Conservation (phyloP, 352 stramenopile genomes). For the Phytopythium aichiense region DNA sequence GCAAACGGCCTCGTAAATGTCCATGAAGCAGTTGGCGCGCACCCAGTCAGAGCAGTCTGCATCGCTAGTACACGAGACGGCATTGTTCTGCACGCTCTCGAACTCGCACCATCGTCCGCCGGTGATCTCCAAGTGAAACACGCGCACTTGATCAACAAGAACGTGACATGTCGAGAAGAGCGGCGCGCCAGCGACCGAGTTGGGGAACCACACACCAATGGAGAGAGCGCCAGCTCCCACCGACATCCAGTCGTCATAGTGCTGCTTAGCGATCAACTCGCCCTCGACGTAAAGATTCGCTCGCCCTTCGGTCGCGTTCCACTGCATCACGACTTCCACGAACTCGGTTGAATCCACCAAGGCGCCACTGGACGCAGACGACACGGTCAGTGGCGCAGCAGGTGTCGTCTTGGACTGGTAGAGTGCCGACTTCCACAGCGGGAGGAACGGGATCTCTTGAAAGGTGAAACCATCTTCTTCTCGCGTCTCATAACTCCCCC, state of each 20-base stretch:
- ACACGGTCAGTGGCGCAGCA: conserved; percentile 22
- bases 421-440: conserved; percentile 56
- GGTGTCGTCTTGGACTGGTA: conserved; percentile 47
- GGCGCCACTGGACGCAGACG: conserved; percentile 10
- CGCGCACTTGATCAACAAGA: conserved; percentile 40
- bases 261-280: conserved; percentile 40
- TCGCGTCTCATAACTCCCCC: conserved; percentile 33
- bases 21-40: conserved; percentile 51
- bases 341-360: conserved; percentile 16
- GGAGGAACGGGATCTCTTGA: conserved; percentile 37
- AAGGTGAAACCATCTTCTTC: conserved; percentile 4
- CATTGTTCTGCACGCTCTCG: conserved; percentile 19
- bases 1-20: conserved; percentile 52
- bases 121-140: conserved; percentile 56
- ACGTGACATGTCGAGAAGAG: conserved; percentile 48
- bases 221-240: conserved; percentile 19
- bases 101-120: conserved; percentile 63
- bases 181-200: conserved; percentile 52
- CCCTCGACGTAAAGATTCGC: conserved; percentile 66
- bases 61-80: conserved; percentile 29
- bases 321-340: conserved; percentile 59
- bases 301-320: conserved; percentile 44
- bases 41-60: conserved; percentile 47
- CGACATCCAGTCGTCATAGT: background rate
- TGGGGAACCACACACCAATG: conserved; percentile 67